Conservation (phyloP, 1,284 basidiomycete species). For the Cryptococcus maquisensis region DNA sequence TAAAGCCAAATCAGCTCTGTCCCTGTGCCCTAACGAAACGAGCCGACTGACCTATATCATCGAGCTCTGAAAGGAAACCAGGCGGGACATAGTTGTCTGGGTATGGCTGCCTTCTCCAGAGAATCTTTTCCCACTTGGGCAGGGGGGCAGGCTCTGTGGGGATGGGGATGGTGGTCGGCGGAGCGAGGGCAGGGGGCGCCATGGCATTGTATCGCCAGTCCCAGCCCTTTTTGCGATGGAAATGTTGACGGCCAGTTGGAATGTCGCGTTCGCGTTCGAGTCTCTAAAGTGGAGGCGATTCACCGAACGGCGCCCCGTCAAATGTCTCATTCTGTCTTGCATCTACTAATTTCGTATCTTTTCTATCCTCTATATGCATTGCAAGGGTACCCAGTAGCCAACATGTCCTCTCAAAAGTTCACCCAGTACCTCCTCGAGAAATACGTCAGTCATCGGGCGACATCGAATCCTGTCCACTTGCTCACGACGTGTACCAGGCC, state of each 20-base stretch:
- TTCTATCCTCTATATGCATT: too few species aligned
- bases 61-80: slow-evolving; percentile 72
- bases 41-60: slow-evolving; percentile 64
- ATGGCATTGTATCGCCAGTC: slow-evolving; percentile 7
- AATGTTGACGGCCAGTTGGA: neutral
- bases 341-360: neutral
- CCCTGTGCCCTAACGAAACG: neutral
- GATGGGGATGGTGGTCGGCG: slow-evolving; percentile 1
- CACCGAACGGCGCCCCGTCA: neutral
- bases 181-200: slow-evolving; percentile 1
- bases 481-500: slow-evolving; percentile 4
- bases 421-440: slow-evolving; percentile 16
- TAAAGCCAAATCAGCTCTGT: neutral
- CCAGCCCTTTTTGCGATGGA: neutral
- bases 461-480: neutral
- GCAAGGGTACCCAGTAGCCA: neutral
- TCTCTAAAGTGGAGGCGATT: neutral
- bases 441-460: slow-evolving; percentile 9
- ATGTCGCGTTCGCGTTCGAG: neutral
- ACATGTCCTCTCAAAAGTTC: slow-evolving; percentile 8
- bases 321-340: too few species aligned
- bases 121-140: slow-evolving; percentile 66
- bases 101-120: slow-evolving; percentile 74
- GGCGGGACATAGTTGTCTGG: slow-evolving; percentile 81
- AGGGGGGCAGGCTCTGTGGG: neutral